phyloP scores from a whole-genome alignment of 805 yeast species.

The Tetrapisispora namnaoensis region DNA sequence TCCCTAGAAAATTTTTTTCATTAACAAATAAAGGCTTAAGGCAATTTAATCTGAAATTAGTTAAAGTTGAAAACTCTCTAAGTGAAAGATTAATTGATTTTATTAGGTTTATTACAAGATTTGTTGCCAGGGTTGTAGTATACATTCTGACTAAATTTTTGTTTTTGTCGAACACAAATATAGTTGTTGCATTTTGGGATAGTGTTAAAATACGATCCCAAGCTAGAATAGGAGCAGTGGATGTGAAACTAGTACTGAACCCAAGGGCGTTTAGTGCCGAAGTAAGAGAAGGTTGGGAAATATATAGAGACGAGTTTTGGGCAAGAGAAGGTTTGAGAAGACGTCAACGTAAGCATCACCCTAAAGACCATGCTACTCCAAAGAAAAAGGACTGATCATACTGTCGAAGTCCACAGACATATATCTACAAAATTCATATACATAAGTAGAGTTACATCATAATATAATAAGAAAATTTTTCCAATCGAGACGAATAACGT shows the following conservation, averaged over 20 bases:
- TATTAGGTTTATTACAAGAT: conserved; percentile 23
- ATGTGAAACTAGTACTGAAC: conserved; percentile 70
- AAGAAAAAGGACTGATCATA: background rate
- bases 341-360: conserved; percentile 16
- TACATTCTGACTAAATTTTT: conserved; percentile 9
- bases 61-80: conserved; percentile 42
- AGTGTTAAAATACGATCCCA: conserved; percentile 34
- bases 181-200: conserved; percentile 17
- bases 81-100: conserved; percentile 31
- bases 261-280: conserved; percentile 77
- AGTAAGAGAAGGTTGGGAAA: conserved; percentile 88
- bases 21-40: conserved; percentile 86
- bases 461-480: background rate
- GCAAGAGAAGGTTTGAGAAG: conserved; percentile 67
- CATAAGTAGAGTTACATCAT: background rate
- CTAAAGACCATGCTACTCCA: background rate
- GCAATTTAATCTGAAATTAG: conserved; percentile 69
- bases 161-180: conserved; percentile 8
- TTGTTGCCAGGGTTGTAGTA: conserved; percentile 16
- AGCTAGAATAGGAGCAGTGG: conserved; percentile 63
- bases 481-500: background rate
- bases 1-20: conserved; percentile 68
- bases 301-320: conserved; percentile 92
- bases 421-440: background rate
- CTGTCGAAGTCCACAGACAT: background rate